Evolutionary conservation across 164 flowering plant genomes (phyloP), one percentile per base, ranked within the genome.

Genomic region (Macadamia tetraphylla): DNA sequence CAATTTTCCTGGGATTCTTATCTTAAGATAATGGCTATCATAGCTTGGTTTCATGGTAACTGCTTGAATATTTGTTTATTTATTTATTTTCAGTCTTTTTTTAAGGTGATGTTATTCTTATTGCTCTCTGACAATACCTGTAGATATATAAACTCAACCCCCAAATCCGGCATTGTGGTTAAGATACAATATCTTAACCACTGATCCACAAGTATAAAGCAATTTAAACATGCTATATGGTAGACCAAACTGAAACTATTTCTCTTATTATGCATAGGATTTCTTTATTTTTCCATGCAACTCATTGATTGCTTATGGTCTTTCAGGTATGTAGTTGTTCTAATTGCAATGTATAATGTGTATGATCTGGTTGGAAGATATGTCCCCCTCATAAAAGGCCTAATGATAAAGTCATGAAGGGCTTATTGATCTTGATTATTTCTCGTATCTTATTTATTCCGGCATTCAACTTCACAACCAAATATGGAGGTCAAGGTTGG

Each of bases 1-100:
- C 86, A 40, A 83, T 83, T 60, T 81, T 83, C 65, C 86, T 84
- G 6, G 86, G 86, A n/a, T 83, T 83, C 71, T 73, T 83, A 62
- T 77, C 74, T 42, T 84, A 83, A 62, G 80, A 83, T 68, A 83
- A 84, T 49, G 84, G 86, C 56, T 23, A 60, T 11, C 84, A 83
- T 55, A 57, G 58, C 9, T 67, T 83, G 46, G 84, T 84, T 10
- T 42, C 74, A 3, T 73, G 78, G 83, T 80, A 80, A 51, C 65
- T 60, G 35, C 40, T 63, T 53, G 18, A 14, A 51, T 12, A 10
- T 9, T 14, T 9, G 55, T 14, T 15, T 15, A 51, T 14, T 53
- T 5, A 53, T 53, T 14, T 53, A 35, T 35, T 35, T 35, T 35
- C 40, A 35, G 40, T 35, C 57, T 17, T 17, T 12, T 53, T 53